Evolutionary conservation across 306 rosid species (phyloP), one percentile per base, ranked within the genome.

Genomic region (Quercus aquifolioides): DNA sequence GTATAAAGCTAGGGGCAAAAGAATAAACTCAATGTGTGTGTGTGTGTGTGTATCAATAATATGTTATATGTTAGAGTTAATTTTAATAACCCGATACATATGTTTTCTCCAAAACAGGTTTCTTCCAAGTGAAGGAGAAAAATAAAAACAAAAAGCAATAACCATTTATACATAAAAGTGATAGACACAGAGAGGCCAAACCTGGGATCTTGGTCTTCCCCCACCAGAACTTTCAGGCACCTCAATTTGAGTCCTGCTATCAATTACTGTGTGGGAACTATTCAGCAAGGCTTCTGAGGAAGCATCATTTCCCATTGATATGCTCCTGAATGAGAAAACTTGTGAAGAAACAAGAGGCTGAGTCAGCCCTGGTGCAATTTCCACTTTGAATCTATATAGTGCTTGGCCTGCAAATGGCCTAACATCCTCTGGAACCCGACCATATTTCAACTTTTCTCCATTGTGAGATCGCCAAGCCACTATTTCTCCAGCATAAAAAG

Each of bases 401-500:
- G 97, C 94, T 89, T 94, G 99, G 84, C 97, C 99, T 21, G 97
- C 92, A 69, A 91, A 79, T 57, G 99, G 94, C 65, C 97, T 90
- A 63, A 92, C 97, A 83, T 94, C 91, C 86, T 91, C 97, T 20
- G 88, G 88, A 65, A 94, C 92, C 74, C 85, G 90, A 43, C 99
- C 99, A 78, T 94, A 94, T 78, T 90, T 92, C 57, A 94, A 86
- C 87, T 94, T 94, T 78, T 94, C 97, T 78, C 99, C 99, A 55
- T 83, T 91, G 84, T 92, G 92, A 74, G 91, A 87, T 30, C 97
- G 94, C 99, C 99, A 94, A 69, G 99, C 99, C 74, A 94, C 99
- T 86, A 94, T 87, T 89, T 94, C 99, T 69, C 95, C 97, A 21
- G 94, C 90, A 72, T 92, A 94, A 76, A 94, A 94, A 76, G 99